These are phyloP conservation scores for Phytopythium oedochilum DNA, from an alignment of 352 stramenopile genomes.

Conservation along the genomic window DNA sequence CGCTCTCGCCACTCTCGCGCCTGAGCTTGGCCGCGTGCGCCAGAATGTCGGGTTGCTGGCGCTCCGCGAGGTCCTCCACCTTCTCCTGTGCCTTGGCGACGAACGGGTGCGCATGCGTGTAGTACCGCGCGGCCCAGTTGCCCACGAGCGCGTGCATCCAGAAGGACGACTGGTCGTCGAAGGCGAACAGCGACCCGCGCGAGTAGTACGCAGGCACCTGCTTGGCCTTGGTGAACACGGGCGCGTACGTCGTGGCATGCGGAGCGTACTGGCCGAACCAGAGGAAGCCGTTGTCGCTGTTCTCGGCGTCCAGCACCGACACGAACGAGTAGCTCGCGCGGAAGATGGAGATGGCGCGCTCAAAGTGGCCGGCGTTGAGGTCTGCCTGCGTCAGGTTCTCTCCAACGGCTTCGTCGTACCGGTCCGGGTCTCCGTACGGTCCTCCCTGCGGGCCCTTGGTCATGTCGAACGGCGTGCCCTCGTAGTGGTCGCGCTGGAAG, in stretches of 20 bases:
- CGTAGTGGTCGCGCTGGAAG: conserved; percentile 92
- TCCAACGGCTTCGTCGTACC: conserved; percentile 62
- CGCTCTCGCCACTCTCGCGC: conserved; percentile 27
- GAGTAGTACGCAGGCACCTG: conserved; percentile 44
- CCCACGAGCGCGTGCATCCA: conserved; percentile 81
- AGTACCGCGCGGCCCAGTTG: conserved; percentile 81
- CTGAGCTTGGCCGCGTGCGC: conserved; percentile 33
- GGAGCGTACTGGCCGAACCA: conserved; percentile 91
- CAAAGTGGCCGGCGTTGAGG: conserved; percentile 63
- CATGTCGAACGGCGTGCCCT: conserved; percentile 91
- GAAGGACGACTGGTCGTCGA: conserved; percentile 58
- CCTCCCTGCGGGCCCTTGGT: conserved; percentile 69
- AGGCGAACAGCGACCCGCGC: conserved; percentile 58
- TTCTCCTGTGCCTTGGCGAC: conserved; percentile 54
- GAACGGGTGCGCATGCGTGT: conserved; percentile 57
- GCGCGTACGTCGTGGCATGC: conserved; percentile 84
- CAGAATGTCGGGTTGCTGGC: conserved; percentile 29
- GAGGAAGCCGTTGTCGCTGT: conserved; percentile 58
- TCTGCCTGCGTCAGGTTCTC: conserved; percentile 48
- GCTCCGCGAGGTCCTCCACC: conserved; percentile 42
- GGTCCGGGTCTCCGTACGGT: conserved; percentile 89
- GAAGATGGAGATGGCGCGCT: conserved; percentile 93
- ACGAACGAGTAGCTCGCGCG: conserved; percentile 89
- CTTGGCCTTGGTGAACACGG: conserved; percentile 75
- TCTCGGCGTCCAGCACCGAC: conserved; percentile 50